Base-by-base conservation (phyloP, 345 rosid species). In the Jatropha curcas region DNA sequence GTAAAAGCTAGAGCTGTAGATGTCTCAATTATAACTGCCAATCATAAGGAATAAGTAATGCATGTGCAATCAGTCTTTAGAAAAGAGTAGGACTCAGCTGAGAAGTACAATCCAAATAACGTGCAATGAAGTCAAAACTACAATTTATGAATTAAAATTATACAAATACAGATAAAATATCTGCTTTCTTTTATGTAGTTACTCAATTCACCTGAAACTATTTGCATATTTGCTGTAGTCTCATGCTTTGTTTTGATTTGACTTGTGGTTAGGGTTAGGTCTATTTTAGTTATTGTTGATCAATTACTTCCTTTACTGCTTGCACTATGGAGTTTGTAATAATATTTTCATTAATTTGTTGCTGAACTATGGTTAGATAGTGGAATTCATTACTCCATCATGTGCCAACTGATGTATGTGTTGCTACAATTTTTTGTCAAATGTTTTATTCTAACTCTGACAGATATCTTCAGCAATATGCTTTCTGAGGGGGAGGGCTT, bases 391-490 rank as follows among this genome's bases (percentile, higher is more conserved):
- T 52, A 1, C 52, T 57, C 28, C 27, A 70, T 41, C 12, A 58
- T 58, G 64, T 48, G 17, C 5, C 12, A 19, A 16, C 17, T 48
- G 5, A 58, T 58, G 52, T 9, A 8, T 13, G 17, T 43, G n/a
- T 41, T 14, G 14, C 65, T 22, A 7, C 14, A 22, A 13, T 8
- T 65, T n/a, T 56, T 35, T 51, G 67, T 67, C 16, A 67, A 57
- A 51, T 33, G 11, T 14, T 52, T 64, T 27, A 3, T 75, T 52
- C 30, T 14, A 27, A 75, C 68, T 64, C 58, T 59, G 43, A 68
- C 82, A 94, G 98, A 90, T 94, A 56, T 85, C 94, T 67, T 89
- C 98, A 0, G 98, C 99, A 48, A 90, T 92, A 79, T 95, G 96
- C 83, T 95, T 95, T 79, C 71, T 95, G 46, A 85, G 97, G 85